Percentiles rank a stretch among this genome's conserved stretches.
Conservation (phyloP, 768 basidiomycete genomes). For the Termitomyces sp. region DNA sequence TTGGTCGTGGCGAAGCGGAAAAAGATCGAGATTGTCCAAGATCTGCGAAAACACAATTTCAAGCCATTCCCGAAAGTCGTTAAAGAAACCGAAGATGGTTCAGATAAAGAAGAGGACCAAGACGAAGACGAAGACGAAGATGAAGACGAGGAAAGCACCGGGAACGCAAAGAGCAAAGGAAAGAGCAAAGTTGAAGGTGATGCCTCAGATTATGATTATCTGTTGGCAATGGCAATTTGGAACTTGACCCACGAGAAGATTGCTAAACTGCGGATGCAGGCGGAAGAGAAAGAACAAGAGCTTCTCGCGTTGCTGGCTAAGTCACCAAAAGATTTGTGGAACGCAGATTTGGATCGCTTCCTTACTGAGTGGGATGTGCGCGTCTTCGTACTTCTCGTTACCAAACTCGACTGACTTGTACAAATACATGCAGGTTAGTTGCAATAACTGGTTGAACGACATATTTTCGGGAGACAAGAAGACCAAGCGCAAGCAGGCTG, state of each 20-base stretch:
- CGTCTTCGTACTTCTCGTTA: slow-evolving; percentile 19
- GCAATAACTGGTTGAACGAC: slow-evolving; percentile 39
- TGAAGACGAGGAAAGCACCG: slow-evolving; percentile 28
- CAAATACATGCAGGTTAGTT: slow-evolving; percentile 27
- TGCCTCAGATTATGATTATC: slow-evolving; percentile 80
- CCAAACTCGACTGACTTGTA: background rate
- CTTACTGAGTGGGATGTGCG: slow-evolving; percentile 76
- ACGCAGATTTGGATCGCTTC: slow-evolving; percentile 81
- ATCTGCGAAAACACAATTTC: slow-evolving; percentile 81
- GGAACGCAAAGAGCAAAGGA: slow-evolving; percentile 14
- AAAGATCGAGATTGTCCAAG: slow-evolving; percentile 78
- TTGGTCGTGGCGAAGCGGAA: slow-evolving; percentile 83
- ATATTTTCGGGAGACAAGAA: slow-evolving; percentile 37
- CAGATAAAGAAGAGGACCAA: slow-evolving; percentile 44
- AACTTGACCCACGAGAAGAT: slow-evolving; percentile 97
- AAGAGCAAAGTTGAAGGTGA: slow-evolving; percentile 23
- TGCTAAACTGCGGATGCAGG: slow-evolving; percentile 75
- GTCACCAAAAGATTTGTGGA: slow-evolving; percentile 83
- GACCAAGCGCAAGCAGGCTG: slow-evolving; percentile 40
- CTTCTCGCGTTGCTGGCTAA: slow-evolving; percentile 71
- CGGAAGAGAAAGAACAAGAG: slow-evolving; percentile 77
- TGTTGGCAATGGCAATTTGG: slow-evolving; percentile 93
- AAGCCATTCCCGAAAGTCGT: slow-evolving; percentile 82
- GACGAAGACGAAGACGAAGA: slow-evolving; percentile 51
- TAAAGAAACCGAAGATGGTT: slow-evolving; percentile 56